These are phyloP conservation scores for Polychytrium aggregatum DNA, from an alignment of 192 early-diverging fungal species.

Conservation along the genomic window DNA sequence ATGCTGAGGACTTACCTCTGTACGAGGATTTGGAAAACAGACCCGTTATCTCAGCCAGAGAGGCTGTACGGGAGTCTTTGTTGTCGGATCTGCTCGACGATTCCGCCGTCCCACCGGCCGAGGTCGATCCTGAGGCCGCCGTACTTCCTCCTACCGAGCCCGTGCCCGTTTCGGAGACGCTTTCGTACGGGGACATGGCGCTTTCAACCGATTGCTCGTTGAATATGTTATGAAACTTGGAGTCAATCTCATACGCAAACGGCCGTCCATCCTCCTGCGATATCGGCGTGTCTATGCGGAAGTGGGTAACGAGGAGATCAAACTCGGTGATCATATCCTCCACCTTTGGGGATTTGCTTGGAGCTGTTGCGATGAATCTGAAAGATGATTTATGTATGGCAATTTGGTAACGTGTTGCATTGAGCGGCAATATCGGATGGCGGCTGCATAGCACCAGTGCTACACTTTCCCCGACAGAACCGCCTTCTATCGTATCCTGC, in stretches of 20 bases:
- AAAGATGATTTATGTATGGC: background rate
- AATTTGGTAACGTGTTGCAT: background rate
- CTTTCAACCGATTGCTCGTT: slow-evolving; percentile 19
- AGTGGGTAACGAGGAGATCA: slow-evolving; percentile 32
- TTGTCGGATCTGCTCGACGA: too few species aligned
- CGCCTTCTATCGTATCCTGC: background rate
- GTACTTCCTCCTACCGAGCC: too few species aligned
- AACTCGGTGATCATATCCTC: slow-evolving; percentile 46
- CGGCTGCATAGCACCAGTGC: background rate
- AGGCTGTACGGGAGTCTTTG: too few species aligned
- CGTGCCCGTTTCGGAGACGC: background rate
- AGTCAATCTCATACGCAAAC: slow-evolving; percentile 41
- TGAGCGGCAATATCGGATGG: background rate
- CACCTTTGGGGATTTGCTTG: slow-evolving; percentile 25
- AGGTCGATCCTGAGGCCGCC: too few species aligned
- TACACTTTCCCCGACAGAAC: background rate
- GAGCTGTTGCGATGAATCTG: slow-evolving; percentile 32
- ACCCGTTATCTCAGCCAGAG: slow-evolving; percentile 14
- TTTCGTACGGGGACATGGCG: slow-evolving; percentile 29
- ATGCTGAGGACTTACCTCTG: slow-evolving; percentile 1
- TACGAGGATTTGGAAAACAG: slow-evolving; percentile 13
- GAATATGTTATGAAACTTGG: slow-evolving; percentile 23
- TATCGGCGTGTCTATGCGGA: slow-evolving; percentile 30
- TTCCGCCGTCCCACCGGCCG: too few species aligned
- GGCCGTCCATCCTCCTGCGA: slow-evolving; percentile 43